A percentile compares a stretch with the other conserved stretches of the same genome.
Conservation (phyloP, 2,329 filamentous ascomycete species). For the Penicillium sp. region DNA sequence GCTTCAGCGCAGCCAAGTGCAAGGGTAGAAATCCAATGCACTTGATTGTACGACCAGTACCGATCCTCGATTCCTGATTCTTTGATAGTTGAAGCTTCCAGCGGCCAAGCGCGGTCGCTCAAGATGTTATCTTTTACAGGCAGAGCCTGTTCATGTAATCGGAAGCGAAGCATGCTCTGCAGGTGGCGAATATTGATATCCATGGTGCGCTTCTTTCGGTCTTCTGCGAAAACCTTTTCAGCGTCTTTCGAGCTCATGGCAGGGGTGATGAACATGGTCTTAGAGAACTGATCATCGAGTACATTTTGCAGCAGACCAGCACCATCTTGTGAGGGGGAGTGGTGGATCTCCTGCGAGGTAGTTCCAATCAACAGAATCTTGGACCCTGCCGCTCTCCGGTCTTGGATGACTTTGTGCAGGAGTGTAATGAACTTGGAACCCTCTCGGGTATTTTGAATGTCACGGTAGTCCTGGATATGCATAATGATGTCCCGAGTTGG, state of each 20-base stretch:
- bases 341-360: constrained; percentile 53
- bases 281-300: constrained; percentile 47
- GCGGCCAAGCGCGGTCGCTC: constrained; percentile 29
- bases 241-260: constrained; percentile 39
- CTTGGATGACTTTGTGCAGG: constrained; percentile 69
- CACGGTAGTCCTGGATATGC: constrained; percentile 76
- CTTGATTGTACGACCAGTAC: constrained; percentile 59
- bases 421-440: constrained; percentile 68
- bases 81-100: constrained; percentile 28
- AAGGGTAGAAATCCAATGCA: constrained; percentile 59
- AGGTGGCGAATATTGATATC: constrained; percentile 65
- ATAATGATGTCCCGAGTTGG: constrained; percentile 59
- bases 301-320: constrained; percentile 49
- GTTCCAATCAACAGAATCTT: constrained; percentile 79
- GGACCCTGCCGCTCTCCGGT: constrained; percentile 67
- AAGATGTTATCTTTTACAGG: constrained; percentile 36
- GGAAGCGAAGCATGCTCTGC: constrained; percentile 57
- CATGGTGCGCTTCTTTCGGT: constrained; percentile 49
- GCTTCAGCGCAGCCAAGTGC: constrained; percentile 50
- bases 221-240: constrained; percentile 46
- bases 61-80: constrained; percentile 48
- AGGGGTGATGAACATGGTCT: constrained; percentile 56
- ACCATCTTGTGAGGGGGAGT: constrained; percentile 43
- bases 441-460: constrained; percentile 67
- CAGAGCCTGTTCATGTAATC: constrained; percentile 34